These are phyloP conservation scores for Amanita rubescens DNA, from an alignment of 768 basidiomycete species.

Conservation along the genomic window DNA sequence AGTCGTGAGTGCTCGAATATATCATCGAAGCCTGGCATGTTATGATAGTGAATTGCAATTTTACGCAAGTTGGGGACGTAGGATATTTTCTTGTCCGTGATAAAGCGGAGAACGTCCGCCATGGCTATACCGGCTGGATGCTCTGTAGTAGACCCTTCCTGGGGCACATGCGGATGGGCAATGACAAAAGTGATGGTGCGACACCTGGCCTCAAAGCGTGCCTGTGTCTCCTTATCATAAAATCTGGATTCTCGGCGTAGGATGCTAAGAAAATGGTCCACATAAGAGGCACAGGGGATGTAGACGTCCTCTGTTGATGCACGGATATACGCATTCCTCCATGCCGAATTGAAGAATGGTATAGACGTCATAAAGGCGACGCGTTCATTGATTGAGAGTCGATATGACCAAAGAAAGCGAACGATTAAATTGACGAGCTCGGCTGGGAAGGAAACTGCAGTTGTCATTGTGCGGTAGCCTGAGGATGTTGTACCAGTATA, in stretches of 20 bases:
- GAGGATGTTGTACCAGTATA: no score
- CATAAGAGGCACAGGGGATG: conserved; percentile 24
- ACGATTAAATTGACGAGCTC: conserved; percentile 34
- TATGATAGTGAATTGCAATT: conserved; percentile 23
- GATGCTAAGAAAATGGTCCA: conserved; percentile 17
- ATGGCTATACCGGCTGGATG: conserved; percentile 11
- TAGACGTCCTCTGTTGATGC: conserved; percentile 28
- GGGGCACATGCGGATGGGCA: conserved; percentile 9
- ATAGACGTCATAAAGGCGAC: conserved; percentile 23
- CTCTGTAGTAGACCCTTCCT: neutral
- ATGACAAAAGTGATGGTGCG: conserved; percentile 29
- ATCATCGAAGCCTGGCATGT: conserved; percentile 27
- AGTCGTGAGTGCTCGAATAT: conserved; percentile 26
- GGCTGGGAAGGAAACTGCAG: conserved; percentile 16
- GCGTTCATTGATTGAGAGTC: conserved; percentile 25
- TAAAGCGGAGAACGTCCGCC: conserved; percentile 20
- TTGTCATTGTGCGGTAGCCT: neutral
- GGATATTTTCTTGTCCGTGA: conserved; percentile 13
- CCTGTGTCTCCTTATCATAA: neutral
- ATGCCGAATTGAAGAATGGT: conserved; percentile 26
- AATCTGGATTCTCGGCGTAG: neutral
- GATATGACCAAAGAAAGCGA: conserved; percentile 23
- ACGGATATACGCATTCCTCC: conserved; percentile 23
- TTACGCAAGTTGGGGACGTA: conserved; percentile 26
- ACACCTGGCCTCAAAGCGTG: conserved; percentile 19